Percentiles rank a stretch among this genome's conserved stretches.
These are phyloP conservation scores for Boletales sp. DNA, from an alignment of 768 basidiomycete species.

Conservation along the genomic window DNA sequence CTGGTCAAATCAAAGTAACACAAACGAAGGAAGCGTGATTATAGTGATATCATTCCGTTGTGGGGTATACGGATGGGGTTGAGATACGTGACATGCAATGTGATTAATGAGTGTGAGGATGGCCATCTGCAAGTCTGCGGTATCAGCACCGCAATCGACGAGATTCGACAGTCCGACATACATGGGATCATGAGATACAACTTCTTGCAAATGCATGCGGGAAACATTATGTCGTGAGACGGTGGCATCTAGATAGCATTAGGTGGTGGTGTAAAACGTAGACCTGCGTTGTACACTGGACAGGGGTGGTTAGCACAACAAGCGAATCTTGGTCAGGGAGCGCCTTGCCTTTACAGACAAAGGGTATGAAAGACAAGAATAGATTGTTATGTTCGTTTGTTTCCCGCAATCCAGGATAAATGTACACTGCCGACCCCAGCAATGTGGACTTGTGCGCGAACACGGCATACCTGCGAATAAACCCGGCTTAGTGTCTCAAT, in stretches of 20 bases:
- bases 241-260: conserved; percentile 22
- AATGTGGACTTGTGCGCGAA: conserved; percentile 73
- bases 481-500: too few relatives aligned
- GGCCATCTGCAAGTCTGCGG: conserved; percentile 20
- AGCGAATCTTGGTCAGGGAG: not conserved
- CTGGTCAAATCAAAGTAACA: conserved; percentile 15
- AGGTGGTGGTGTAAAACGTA: conserved; percentile 24
- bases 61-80: conserved; percentile 22
- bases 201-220: conserved; percentile 20
- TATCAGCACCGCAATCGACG: not conserved
- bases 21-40: conserved; percentile 22
- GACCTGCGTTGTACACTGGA: conserved; percentile 27
- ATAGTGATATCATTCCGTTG: conserved; percentile 25
- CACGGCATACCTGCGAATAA: conserved; percentile 62
- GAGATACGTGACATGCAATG: conserved; percentile 22
- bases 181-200: conserved; percentile 29
- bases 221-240: conserved; percentile 28
- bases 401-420: conserved; percentile 69
- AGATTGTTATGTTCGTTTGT: conserved; percentile 32
- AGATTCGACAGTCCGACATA: conserved; percentile 4
- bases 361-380: not conserved
- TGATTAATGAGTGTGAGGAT: conserved; percentile 22
- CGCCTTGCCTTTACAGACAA: conserved; percentile 25
- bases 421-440: conserved; percentile 74
- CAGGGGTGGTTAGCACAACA: conserved; percentile 3